A percentile compares a stretch with the other conserved stretches of the same genome.
These are phyloP conservation scores for Phytophthora sp. DNA, from an alignment of 352 stramenopile species.

Conservation along the genomic window DNA sequence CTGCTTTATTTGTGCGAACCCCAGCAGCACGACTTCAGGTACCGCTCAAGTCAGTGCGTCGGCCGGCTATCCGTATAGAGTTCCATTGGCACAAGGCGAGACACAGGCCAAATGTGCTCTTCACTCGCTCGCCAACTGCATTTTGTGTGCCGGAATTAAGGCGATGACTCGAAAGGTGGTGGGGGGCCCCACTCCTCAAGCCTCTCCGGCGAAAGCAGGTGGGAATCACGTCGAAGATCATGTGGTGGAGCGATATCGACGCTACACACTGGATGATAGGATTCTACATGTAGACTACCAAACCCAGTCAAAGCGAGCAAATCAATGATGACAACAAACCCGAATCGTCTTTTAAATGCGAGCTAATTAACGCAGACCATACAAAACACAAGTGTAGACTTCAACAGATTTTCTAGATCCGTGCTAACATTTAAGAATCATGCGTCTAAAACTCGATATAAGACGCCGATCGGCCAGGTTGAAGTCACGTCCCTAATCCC, in stretches of 20 bases:
- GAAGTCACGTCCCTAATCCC: conserved; percentile 10
- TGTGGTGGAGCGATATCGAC: conserved; percentile 29
- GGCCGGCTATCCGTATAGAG: conserved; percentile 6
- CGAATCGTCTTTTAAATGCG: too few species aligned
- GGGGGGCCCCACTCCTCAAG: conserved; percentile 13
- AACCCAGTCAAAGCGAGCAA: conserved; percentile 5
- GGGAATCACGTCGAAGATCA: conserved; percentile 13
- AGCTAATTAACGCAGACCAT: too few species aligned
- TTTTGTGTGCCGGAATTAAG: conserved; percentile 59
- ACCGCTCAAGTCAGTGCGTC: background rate
- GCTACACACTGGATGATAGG: conserved; percentile 41
- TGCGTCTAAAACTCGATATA: conserved; percentile 8
- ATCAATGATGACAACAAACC: conserved; percentile 14
- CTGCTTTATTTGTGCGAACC: conserved; percentile 73
- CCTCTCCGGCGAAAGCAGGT: conserved; percentile 22
- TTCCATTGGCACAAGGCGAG: conserved; percentile 2
- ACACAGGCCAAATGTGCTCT: conserved; percentile 47
- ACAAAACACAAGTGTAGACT: too few species aligned
- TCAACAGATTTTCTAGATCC: too few species aligned
- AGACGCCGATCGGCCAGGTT: conserved; percentile 8
- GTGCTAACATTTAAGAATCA: too few species aligned
- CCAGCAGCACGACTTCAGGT: background rate
- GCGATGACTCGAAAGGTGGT: conserved; percentile 32
- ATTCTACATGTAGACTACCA: conserved; percentile 29
- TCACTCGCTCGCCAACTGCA: conserved; percentile 73